Conservation (phyloP, 148 eudicot species). For the Fagopyrum tataricum region DNA sequence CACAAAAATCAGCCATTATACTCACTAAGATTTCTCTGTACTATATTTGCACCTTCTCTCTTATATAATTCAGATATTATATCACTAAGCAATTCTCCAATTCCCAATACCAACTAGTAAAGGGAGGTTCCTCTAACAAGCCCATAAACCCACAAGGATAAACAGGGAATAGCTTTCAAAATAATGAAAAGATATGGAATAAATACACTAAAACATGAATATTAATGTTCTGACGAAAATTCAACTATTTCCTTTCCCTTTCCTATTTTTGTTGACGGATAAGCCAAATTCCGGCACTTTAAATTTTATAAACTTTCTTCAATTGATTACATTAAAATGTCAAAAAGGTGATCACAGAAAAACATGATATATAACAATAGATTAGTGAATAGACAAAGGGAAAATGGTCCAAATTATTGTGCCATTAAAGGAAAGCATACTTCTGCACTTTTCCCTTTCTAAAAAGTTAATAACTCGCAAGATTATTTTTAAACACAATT, state of each 20-base stretch:
- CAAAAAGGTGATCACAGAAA: no score
- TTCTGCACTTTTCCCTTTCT: no score
- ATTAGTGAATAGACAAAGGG: no score
- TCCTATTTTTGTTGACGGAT: neutral
- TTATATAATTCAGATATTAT: neutral
- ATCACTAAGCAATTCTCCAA: neutral
- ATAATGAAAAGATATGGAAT: neutral
- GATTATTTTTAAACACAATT: no score
- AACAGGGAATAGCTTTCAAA: neutral
- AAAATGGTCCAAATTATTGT: no score
- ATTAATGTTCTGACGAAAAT: neutral
- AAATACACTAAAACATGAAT: neutral
- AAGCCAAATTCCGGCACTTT: neutral
- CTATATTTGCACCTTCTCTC: neutral
- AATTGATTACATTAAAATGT: no score
- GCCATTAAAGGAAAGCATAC: no score
- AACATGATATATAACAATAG: no score
- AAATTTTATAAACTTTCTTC: no score
- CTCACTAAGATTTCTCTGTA: neutral
- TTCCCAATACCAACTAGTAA: no score
- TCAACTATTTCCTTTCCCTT: neutral
- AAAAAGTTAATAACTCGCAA: no score
- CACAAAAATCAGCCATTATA: neutral
- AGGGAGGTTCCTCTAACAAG: no score
- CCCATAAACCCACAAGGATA: neutral